These are phyloP conservation scores for Dillenia suffruticosa DNA, from an alignment of 164 flowering plant genomes.

Conservation along the genomic window DNA sequence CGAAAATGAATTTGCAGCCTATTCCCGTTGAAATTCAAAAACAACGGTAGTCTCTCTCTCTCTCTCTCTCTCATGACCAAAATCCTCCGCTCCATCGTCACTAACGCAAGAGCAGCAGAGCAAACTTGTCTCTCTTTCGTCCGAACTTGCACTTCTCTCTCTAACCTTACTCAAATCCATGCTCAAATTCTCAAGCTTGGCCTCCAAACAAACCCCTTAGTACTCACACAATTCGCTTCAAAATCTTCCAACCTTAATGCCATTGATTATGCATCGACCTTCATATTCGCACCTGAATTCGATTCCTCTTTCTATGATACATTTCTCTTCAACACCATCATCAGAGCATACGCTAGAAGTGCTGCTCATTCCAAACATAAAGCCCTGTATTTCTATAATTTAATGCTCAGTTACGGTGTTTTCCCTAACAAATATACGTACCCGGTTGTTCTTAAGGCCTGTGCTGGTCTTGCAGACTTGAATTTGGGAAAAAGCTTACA, in stretches of 20 bases:
- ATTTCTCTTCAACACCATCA: conserved; percentile 19
- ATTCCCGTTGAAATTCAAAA: too few relatives aligned
- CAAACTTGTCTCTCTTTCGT: conserved; percentile 12
- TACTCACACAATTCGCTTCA: too few relatives aligned
- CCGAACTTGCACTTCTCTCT: conserved; percentile 12
- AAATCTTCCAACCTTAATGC: background rate
- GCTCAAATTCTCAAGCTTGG: conserved; percentile 14
- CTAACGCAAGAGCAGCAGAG: conserved; percentile 7
- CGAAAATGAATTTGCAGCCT: too few relatives aligned
- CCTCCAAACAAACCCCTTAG: background rate
- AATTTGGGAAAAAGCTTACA: conserved; percentile 11
- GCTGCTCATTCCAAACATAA: background rate
- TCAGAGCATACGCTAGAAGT: conserved; percentile 10
- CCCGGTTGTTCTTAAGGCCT: conserved; percentile 19
- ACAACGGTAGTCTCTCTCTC: too few relatives aligned
- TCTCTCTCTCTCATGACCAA: too few relatives aligned
- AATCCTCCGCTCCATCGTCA: background rate
- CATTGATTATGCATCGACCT: conserved; percentile 6
- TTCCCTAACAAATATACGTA: conserved; percentile 19
- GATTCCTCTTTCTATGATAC: conserved; percentile 2
- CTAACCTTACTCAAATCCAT: conserved; percentile 12
- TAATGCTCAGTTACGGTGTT: conserved; percentile 5
- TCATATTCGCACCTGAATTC: background rate
- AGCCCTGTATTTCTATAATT: conserved; percentile 6
- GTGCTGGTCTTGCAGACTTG: conserved; percentile 8